phyloP scores from a whole-genome alignment of 2,329 filamentous ascomycete species.

The Penicillium brasilianum region DNA sequence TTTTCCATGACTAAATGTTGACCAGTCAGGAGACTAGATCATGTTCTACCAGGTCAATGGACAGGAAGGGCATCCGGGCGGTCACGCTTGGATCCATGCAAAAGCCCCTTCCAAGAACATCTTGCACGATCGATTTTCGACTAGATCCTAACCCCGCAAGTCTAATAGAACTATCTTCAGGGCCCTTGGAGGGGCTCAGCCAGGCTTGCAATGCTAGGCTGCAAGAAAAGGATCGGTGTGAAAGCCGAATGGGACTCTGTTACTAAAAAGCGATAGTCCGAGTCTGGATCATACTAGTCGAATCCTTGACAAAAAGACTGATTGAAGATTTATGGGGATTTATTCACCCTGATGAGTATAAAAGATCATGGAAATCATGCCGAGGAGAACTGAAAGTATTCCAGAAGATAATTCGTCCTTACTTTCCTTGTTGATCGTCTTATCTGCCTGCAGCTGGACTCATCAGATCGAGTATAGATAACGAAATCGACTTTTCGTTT shows the following conservation, averaged over 20 bases:
- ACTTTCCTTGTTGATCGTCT: not conserved
- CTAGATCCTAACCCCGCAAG: not conserved
- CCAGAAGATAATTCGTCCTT: not conserved
- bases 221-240: not conserved
- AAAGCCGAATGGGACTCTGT: not conserved
- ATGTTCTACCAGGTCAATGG: not conserved
- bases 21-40: not conserved
- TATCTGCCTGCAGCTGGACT: not conserved
- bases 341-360: not conserved
- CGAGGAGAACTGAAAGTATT: too few species aligned
- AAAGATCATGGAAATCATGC: not conserved
- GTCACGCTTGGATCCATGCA: not conserved
- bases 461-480: not conserved
- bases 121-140: not conserved
- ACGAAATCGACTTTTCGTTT: not conserved
- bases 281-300: constrained; percentile 1
- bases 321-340: not conserved
- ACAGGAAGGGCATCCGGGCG: not conserved
- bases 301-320: not conserved
- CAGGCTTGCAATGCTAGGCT: not conserved
- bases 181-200: not conserved
- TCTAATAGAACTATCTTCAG: not conserved
- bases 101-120: not conserved
- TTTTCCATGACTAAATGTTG: not conserved
- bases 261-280: not conserved